These are phyloP conservation scores for Thermomucor indicae-seudaticae DNA, from an alignment of 371 early-diverging fungal species.

Conservation along the genomic window DNA sequence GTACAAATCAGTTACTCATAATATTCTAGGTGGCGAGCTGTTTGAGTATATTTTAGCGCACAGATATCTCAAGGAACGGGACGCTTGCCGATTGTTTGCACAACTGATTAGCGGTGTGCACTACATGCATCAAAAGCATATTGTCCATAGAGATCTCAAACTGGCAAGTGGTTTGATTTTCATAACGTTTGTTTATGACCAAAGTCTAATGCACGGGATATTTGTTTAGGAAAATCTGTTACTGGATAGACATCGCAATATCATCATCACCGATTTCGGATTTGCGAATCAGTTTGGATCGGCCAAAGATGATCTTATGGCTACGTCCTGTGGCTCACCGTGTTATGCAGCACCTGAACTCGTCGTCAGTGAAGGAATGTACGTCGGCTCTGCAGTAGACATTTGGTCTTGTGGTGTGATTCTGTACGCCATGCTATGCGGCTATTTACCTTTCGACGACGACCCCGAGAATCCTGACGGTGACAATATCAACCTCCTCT, in stretches of 20 bases:
- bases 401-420: slow-evolving; percentile 97
- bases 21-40: slow-evolving; percentile 77
- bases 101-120: slow-evolving; percentile 91
- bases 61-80: slow-evolving; percentile 87
- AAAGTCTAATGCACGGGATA: too few relatives aligned
- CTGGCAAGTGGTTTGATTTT: slow-evolving; percentile 75
- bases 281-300: slow-evolving; percentile 93
- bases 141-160: slow-evolving; percentile 96
- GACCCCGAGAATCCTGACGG: slow-evolving; percentile 96
- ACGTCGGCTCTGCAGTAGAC: slow-evolving; percentile 97
- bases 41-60: slow-evolving; percentile 96
- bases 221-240: slow-evolving; percentile 89
- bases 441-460: slow-evolving; percentile 99
- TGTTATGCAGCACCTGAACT: slow-evolving; percentile 99
- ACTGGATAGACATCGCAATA: slow-evolving; percentile 82
- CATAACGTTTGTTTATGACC: too few relatives aligned
- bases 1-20: background rate
- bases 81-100: slow-evolving; percentile 89
- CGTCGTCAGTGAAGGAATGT: slow-evolving; percentile 94
- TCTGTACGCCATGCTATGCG: slow-evolving; percentile 95
- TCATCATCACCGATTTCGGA: slow-evolving; percentile 99
- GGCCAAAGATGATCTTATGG: slow-evolving; percentile 72
- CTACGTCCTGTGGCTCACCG: slow-evolving; percentile 95
- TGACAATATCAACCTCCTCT: slow-evolving; percentile 93
- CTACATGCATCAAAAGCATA: slow-evolving; percentile 84